Percentiles rank a stretch among this genome's conserved stretches.
Conservation (phyloP, 192 early-diverging fungal genomes). For the Coemansia sp. region DNA sequence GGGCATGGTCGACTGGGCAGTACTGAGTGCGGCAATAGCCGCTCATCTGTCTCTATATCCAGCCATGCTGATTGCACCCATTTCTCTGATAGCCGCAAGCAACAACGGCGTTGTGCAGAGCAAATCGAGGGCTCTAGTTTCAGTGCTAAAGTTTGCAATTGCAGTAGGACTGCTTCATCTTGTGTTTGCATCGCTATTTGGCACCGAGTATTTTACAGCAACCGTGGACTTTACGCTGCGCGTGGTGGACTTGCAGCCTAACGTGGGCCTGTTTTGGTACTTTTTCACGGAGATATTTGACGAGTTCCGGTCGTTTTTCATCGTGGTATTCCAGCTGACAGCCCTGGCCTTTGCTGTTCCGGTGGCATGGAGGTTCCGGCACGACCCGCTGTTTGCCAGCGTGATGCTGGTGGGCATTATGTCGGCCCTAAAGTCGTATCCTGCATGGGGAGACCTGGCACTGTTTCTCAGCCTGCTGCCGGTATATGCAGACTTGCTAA, state of each 20-base stretch:
- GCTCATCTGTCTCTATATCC: slow-evolving; percentile 88
- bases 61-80: slow-evolving; percentile 65
- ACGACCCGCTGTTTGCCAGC: slow-evolving; percentile 76
- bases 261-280: slow-evolving; percentile 97
- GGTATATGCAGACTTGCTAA: slow-evolving; percentile 78
- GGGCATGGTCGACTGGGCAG: slow-evolving; percentile 51
- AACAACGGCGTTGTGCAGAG: slow-evolving; percentile 1
- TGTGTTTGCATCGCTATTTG: slow-evolving; percentile 22
- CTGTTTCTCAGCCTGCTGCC: slow-evolving; percentile 81
- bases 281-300: slow-evolving; percentile 99
- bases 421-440: slow-evolving; percentile 91
- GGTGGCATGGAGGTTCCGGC: slow-evolving; percentile 69
- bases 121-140: not conserved
- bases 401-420: slow-evolving; percentile 72
- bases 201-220: slow-evolving; percentile 30
- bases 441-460: slow-evolving; percentile 80
- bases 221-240: slow-evolving; percentile 54
- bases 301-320: slow-evolving; percentile 92
- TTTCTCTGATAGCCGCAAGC: slow-evolving; percentile 20
- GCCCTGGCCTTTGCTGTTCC: slow-evolving; percentile 86
- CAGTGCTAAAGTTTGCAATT: slow-evolving; percentile 10
- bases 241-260: slow-evolving; percentile 90
- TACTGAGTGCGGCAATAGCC: slow-evolving; percentile 76
- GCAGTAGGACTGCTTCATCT: slow-evolving; percentile 19
- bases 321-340: slow-evolving; percentile 93